Evolutionary conservation across 2,329 filamentous ascomycete genomes (phyloP).

Genomic region (Hymenoscyphus salicellus): DNA sequence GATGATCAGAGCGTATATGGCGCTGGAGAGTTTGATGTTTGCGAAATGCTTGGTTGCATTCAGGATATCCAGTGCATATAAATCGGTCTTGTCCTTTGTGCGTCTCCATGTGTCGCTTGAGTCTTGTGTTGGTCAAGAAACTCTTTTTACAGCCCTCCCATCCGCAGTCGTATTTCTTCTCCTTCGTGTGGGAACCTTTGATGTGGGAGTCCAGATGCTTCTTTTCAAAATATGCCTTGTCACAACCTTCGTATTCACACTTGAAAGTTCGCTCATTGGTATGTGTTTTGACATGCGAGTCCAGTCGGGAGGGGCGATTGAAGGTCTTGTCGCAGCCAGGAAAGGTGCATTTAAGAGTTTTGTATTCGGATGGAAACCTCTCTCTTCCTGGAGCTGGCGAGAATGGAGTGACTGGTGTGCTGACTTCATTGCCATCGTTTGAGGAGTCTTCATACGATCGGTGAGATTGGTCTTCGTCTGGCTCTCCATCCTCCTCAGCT

Average conservation of each 20-base stretch:
- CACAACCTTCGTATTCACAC: conserved; percentile 68
- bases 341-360: conserved; percentile 73
- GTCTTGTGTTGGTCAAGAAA: conserved; percentile 75
- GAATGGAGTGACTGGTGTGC: conserved; percentile 41
- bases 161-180: conserved; percentile 69
- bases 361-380: conserved; percentile 67
- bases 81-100: conserved; percentile 77
- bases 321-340: conserved; percentile 77
- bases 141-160: conserved; percentile 71
- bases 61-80: conserved; percentile 65
- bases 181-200: conserved; percentile 73
- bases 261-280: conserved; percentile 78
- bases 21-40: conserved; percentile 83
- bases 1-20: conserved; percentile 75
- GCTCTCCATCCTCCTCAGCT: conserved; percentile 40
- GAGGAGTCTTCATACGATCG: conserved; percentile 32
- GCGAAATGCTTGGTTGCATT: conserved; percentile 75
- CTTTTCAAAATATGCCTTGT: conserved; percentile 80
- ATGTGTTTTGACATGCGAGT: conserved; percentile 79
- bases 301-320: conserved; percentile 78
- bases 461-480: conserved; percentile 30
- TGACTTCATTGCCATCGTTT: conserved; percentile 35
- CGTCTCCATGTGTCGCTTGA: conserved; percentile 73
- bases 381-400: conserved; percentile 37
- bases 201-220: conserved; percentile 85